These are phyloP conservation scores for Orbilia brochopaga DNA, from an alignment of 2,329 filamentous ascomycete genomes.

Conservation along the genomic window DNA sequence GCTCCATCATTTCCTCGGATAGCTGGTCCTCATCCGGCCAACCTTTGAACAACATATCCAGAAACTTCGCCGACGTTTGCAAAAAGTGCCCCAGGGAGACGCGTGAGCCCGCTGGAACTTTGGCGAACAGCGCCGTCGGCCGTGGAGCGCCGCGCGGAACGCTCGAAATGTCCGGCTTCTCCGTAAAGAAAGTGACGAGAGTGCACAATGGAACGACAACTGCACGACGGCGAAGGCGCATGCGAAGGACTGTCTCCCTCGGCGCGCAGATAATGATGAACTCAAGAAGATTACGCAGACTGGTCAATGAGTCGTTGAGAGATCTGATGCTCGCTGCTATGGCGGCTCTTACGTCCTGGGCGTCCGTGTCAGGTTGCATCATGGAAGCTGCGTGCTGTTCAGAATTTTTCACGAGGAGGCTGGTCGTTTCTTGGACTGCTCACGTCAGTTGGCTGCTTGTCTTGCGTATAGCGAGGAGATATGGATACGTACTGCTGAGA, in stretches of 20 bases:
- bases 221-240: constrained; percentile 27
- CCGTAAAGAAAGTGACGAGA: constrained; percentile 29
- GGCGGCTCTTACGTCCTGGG: not conserved
- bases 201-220: constrained; percentile 19
- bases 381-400: not conserved
- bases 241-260: constrained; percentile 10
- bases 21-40: constrained; percentile 32
- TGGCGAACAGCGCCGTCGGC: constrained; percentile 23
- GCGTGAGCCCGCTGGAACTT: constrained; percentile 13
- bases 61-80: constrained; percentile 12
- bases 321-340: constrained; percentile 2
- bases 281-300: constrained; percentile 23
- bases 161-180: constrained; percentile 22
- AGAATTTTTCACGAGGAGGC: not conserved
- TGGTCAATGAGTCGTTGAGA: constrained; percentile 23
- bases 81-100: constrained; percentile 19
- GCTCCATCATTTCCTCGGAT: constrained; percentile 12
- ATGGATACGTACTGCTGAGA: constrained; percentile 9
- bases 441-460: no score
- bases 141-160: not conserved
- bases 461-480: not conserved
- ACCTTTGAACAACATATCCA: constrained; percentile 14
- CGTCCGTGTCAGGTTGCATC: no score
- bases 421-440: no score
- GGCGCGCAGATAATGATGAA: constrained; percentile 25